Evolutionary conservation across 2,329 filamentous ascomycete species (phyloP), one percentile per base, ranked within the genome.

Genomic region (Aspergillus sojae): DNA sequence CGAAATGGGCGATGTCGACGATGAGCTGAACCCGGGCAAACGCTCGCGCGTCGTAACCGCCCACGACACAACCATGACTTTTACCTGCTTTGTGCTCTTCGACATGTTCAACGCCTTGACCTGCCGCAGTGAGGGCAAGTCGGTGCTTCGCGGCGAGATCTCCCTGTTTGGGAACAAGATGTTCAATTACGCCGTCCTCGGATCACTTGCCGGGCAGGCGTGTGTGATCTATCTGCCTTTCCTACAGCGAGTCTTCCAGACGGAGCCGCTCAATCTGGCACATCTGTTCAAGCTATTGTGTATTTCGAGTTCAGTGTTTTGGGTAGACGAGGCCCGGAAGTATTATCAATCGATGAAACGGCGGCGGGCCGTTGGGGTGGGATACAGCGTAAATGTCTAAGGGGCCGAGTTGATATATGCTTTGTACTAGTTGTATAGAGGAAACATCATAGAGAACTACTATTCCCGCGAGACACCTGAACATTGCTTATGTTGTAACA

Each of bases 101-200:
- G 95, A 99, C 83, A 99, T 99, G 95, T 97, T 98, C 84, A 98
- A 99, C 78, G 95, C 95, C 1, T 84, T 99, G 26, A 90, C 92
- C 19, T 99, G 95, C 79, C 92, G 95, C 55, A 96, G 91, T 9
- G 94, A 97, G 75, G 89, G 87, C 66, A 98, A 98, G 78, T 96
- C 92, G 12, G 84, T 99, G 5, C 85, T 99, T 4, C 86, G 90
- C 30, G 94, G 95, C 46, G 94, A 99, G 75, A 85, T 96, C 57
- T 88, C 91, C 10, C 77, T 96, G 14, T 91, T 95, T 62, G 88
- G 89, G 10, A 99, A 99, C 76, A 90, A 89, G 64, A 91, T 99
- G 79, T 99, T 99, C 82, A 98, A 98, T 79, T 97, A 94, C 84
- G 94, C 95, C 0, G 95, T 99, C 2, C 86, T 90, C 10, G 89